Evolutionary conservation across 352 stramenopile genomes (phyloP), one percentile per base, ranked within the genome.

Genomic region (Globisporangium uncinulatum): DNA sequence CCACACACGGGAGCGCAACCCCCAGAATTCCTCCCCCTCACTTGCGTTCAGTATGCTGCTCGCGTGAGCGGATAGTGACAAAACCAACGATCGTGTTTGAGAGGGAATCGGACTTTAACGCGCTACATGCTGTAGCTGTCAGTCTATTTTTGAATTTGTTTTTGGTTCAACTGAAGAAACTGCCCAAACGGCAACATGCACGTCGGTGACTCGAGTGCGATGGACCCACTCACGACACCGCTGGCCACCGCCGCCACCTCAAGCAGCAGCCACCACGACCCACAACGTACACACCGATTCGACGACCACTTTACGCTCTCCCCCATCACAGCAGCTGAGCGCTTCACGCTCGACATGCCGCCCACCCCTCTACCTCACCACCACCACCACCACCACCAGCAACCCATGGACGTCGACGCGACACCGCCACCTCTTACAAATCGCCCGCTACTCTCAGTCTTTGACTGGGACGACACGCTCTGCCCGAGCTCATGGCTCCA

Each of bases 401-500:
- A 49, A 15, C 49, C 56, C 8, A 62, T 62, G 56, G 56, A 62
- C 20, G 41, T 62, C 11, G 56, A 62, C 31, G 56, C 48, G 3
- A 61, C 55, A 11, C 53, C 55, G 10, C 55, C 55, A 15, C 20
- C 32, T n/a, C 21, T 31, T 17, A 36, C 59, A 41, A 70, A 70
- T 54, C 62, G 62, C 24, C 71, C 65, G 17, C 47, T 74, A 21
- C 44, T 83, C 19, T 73, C 69, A 0, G 65, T 87, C 32, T 83
- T 87, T 31, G 76, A 87, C 61, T 87, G 76, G 76, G 76, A 87
- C 41, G 76, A 87, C 65, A 87, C 76, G 24, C 65, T 87, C 6
- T 87, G 76, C 36, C 76, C 76, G 7, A 80, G 72, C 61, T 78
- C 62, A 46, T 87, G 76, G 76, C 63, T 87, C 49, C 70, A 79